A percentile compares a stretch with the other conserved stretches of the same genome.
Evolutionary conservation across 225 moss, liverwort and hornwort species (phyloP).

Genomic region (Physcomitrium patens): DNA sequence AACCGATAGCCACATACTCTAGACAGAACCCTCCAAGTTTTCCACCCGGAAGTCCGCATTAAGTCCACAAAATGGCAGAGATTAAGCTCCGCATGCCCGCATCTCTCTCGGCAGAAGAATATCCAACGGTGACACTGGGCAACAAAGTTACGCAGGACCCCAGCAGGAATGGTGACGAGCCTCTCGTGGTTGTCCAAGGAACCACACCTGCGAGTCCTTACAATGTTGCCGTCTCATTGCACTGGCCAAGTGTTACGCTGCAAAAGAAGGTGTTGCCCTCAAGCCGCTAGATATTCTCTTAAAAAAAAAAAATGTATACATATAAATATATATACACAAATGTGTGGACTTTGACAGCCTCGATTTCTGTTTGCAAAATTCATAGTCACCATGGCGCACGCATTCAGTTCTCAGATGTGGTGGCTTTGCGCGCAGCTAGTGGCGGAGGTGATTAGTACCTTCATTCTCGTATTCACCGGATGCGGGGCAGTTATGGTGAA

Average conservation of each 20-base stretch:
- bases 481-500: constrained; percentile 65
- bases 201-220: neutral
- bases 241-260: constrained; percentile 34
- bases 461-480: constrained; percentile 62
- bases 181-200: constrained; percentile 5
- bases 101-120: constrained; percentile 22
- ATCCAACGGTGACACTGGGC: constrained; percentile 16
- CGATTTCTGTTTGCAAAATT: too few species aligned
- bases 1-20: too few species aligned
- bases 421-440: constrained; percentile 30
- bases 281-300: neutral
- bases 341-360: too few species aligned
- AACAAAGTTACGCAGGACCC: constrained; percentile 47
- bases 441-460: constrained; percentile 61
- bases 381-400: too few species aligned
- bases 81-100: constrained; percentile 45
- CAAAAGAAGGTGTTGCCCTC: constrained; percentile 40
- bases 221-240: constrained; percentile 15
- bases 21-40: too few species aligned
- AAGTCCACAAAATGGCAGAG: constrained; percentile 42
- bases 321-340: too few species aligned
- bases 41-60: too few species aligned
- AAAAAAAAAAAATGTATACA: too few species aligned
- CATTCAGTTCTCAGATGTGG: neutral
- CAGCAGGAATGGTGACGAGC: constrained; percentile 10